A percentile compares a stretch with the other conserved stretches of the same genome.
Evolutionary conservation across 495 filamentous ascomycete species (phyloP).

Genomic region (Xylaria curta): DNA sequence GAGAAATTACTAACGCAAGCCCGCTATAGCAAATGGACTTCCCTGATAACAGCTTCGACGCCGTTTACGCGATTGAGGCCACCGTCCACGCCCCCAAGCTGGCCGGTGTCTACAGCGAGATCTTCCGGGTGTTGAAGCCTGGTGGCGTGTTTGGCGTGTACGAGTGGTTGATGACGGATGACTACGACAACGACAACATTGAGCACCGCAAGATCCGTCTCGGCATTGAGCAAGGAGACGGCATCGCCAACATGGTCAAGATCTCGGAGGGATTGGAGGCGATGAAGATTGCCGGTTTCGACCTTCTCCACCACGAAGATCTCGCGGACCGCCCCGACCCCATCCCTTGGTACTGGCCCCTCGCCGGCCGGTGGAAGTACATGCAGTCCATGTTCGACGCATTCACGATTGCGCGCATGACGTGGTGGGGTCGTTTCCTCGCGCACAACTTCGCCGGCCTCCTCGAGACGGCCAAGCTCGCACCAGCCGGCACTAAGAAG

Average conservation of each 20-base stretch:
- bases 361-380: constrained; percentile 80
- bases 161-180: constrained; percentile 99
- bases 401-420: constrained; percentile 89
- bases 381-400: constrained; percentile 81
- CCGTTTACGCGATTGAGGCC: constrained; percentile 97
- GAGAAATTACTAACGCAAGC: constrained; percentile 3
- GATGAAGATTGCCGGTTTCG: constrained; percentile 89
- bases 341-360: constrained; percentile 94
- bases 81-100: constrained; percentile 94
- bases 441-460: constrained; percentile 82
- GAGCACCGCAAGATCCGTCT: constrained; percentile 90
- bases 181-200: constrained; percentile 88
- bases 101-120: constrained; percentile 93
- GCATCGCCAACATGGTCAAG: constrained; percentile 98
- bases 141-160: constrained; percentile 97
- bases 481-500: constrained; percentile 89
- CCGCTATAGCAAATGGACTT: constrained; percentile 90
- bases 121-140: constrained; percentile 94
- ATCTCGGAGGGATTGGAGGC: constrained; percentile 83
- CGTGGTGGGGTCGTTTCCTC: constrained; percentile 75
- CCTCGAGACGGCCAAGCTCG: constrained; percentile 75
- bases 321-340: constrained; percentile 79
- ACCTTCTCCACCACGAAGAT: constrained; percentile 86
- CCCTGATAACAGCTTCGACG: constrained; percentile 88
- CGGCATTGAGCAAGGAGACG: constrained; percentile 94